A percentile compares a stretch with the other conserved stretches of the same genome.
Evolutionary conservation across 345 rosid species (phyloP).

Genomic region (Boechera divaricarpa): DNA sequence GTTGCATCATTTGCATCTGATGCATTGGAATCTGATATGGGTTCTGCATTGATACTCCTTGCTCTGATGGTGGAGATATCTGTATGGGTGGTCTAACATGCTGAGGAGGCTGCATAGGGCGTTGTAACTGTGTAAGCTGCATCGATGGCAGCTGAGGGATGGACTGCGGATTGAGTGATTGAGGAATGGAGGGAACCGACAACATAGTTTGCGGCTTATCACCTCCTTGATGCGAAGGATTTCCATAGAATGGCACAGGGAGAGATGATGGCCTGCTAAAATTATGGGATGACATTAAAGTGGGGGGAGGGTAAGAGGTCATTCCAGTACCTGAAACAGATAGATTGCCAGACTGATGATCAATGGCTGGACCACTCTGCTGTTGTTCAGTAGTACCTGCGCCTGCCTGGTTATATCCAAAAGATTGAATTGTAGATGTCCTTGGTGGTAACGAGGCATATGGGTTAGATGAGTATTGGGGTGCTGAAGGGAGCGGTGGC

Average conservation of each 20-base stretch:
- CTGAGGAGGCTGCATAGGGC: slow-evolving; percentile 84
- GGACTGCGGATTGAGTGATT: slow-evolving; percentile 60
- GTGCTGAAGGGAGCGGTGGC: slow-evolving; percentile 86
- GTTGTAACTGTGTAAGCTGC: slow-evolving; percentile 80
- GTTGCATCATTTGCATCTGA: slow-evolving; percentile 73
- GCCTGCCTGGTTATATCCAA: slow-evolving; percentile 59
- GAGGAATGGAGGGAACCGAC: slow-evolving; percentile 60
- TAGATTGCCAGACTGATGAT: slow-evolving; percentile 57
- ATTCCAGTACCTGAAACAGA: slow-evolving; percentile 62
- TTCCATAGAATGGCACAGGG: slow-evolving; percentile 62
- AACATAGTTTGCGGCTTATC: slow-evolving; percentile 58
- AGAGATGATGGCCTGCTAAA: slow-evolving; percentile 70
- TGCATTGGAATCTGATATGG: slow-evolving; percentile 70
- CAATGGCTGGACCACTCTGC: slow-evolving; percentile 54
- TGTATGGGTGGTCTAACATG: slow-evolving; percentile 75
- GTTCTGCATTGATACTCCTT: slow-evolving; percentile 63
- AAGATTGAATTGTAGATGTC: slow-evolving; percentile 63
- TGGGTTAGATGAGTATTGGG: slow-evolving; percentile 83
- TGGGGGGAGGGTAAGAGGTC: slow-evolving; percentile 68
- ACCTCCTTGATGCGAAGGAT: slow-evolving; percentile 63
- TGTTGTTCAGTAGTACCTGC: slow-evolving; percentile 65
- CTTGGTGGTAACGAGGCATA: slow-evolving; percentile 65
- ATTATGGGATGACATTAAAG: slow-evolving; percentile 67
- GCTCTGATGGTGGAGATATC: slow-evolving; percentile 67
- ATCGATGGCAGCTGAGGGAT: slow-evolving; percentile 72